These are phyloP conservation scores for Sistotremastrum niveocremeum DNA, from an alignment of 768 basidiomycete genomes.

Conservation along the genomic window DNA sequence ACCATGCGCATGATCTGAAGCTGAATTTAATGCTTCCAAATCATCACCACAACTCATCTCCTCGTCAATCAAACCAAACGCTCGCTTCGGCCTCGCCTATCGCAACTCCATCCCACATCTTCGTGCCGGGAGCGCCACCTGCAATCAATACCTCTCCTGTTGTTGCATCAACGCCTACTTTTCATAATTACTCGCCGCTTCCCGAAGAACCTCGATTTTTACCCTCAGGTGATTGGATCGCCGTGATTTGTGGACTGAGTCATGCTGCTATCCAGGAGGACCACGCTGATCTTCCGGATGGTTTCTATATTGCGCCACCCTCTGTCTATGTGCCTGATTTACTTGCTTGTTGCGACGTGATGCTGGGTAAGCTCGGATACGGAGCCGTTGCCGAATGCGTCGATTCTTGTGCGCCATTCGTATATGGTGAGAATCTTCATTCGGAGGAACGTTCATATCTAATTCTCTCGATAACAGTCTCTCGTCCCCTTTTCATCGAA, in stretches of 20 bases:
- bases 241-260: slow-evolving; percentile 64
- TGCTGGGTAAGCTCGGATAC: slow-evolving; percentile 73
- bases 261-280: slow-evolving; percentile 26
- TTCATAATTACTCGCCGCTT: slow-evolving; percentile 5
- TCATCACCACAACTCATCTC: slow-evolving; percentile 5
- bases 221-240: slow-evolving; percentile 63
- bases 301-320: slow-evolving; percentile 62
- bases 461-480: slow-evolving; percentile 23
- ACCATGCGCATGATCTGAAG: background rate
- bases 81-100: slow-evolving; percentile 15
- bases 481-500: slow-evolving; percentile 68
- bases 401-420: slow-evolving; percentile 62
- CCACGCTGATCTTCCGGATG: slow-evolving; percentile 37
- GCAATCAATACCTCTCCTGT: slow-evolving; percentile 21
- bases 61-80: slow-evolving; percentile 5
- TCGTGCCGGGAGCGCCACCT: slow-evolving; percentile 46
- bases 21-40: background rate
- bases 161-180: slow-evolving; percentile 5
- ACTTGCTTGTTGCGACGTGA: slow-evolving; percentile 57
- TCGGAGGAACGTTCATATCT: background rate
- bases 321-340: slow-evolving; percentile 78
- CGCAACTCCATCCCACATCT: slow-evolving; percentile 41
- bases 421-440: slow-evolving; percentile 40
- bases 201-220: slow-evolving; percentile 30
- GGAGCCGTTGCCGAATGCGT: slow-evolving; percentile 73